Percentiles rank a stretch among this genome's conserved stretches.
Conservation (phyloP, 345 rosid species). For the Sisymbrium altissimum region DNA sequence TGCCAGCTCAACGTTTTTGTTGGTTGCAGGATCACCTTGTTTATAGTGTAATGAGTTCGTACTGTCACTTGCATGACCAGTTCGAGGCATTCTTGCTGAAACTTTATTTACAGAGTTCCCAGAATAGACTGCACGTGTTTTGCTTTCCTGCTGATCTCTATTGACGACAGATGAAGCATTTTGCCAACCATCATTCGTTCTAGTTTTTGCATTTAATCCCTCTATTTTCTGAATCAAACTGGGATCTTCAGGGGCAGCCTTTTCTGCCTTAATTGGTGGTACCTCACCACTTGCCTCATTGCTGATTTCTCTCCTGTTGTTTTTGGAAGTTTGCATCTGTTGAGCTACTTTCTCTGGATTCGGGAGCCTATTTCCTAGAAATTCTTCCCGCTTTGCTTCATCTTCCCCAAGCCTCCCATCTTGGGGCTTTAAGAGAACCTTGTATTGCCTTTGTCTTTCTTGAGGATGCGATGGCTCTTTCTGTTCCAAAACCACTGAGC, state of each 20-base stretch:
- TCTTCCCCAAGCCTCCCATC: conserved; percentile 60
- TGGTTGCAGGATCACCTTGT: conserved; percentile 41
- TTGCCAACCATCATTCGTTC: conserved; percentile 51
- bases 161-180: conserved; percentile 38
- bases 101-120: conserved; percentile 41
- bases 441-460: conserved; percentile 56
- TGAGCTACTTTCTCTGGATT: conserved; percentile 43
- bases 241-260: conserved; percentile 47
- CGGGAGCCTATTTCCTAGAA: conserved; percentile 23
- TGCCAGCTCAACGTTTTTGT: conserved; percentile 37
- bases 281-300: conserved; percentile 37
- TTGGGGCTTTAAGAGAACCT: conserved; percentile 75
- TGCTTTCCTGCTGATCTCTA: conserved; percentile 47
- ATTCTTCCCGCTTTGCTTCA: conserved; percentile 52
- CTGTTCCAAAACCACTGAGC: conserved; percentile 45
- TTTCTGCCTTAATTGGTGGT: conserved; percentile 36
- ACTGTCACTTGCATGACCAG: conserved; percentile 32
- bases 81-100: conserved; percentile 37
- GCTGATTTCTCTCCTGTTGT: conserved; percentile 43
- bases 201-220: conserved; percentile 75
- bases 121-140: conserved; percentile 34
- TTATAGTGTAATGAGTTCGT: conserved; percentile 34
- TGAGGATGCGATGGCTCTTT: conserved; percentile 54
- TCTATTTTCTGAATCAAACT: conserved; percentile 83
- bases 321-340: conserved; percentile 42